phyloP scores from a whole-genome alignment of 768 basidiomycete genomes.

The Boletales sp. region DNA sequence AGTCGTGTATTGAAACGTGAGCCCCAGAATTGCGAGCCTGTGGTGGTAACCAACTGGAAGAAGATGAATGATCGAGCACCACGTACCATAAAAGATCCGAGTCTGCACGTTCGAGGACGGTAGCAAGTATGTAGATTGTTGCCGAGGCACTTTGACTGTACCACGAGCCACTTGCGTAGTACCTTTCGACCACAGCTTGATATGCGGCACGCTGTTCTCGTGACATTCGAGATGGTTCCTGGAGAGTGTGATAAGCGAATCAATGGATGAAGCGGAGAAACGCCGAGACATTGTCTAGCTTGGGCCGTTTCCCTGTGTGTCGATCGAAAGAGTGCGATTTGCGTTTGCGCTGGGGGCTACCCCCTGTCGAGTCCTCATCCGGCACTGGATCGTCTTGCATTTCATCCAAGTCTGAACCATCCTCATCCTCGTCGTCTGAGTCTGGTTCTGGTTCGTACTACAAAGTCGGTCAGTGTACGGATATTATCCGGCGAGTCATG shows the following conservation, averaged over 20 bases:
- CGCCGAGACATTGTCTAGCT: slow-evolving; percentile 43
- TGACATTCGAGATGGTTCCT: slow-evolving; percentile 58
- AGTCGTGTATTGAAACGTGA: slow-evolving; percentile 89
- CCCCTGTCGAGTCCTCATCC: slow-evolving; percentile 39
- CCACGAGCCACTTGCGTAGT: slow-evolving; percentile 83
- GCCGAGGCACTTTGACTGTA: slow-evolving; percentile 88
- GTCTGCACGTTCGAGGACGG: slow-evolving; percentile 86
- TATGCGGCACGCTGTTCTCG: slow-evolving; percentile 68
- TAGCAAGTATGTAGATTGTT: slow-evolving; percentile 86
- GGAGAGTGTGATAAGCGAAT: slow-evolving; percentile 4
- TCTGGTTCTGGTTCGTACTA: slow-evolving; percentile 79
- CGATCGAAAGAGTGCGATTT: slow-evolving; percentile 39
- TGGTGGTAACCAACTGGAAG: slow-evolving; percentile 1
- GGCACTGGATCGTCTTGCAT: slow-evolving; percentile 38
- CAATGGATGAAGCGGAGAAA: neutral
- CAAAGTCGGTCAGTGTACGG: slow-evolving; percentile 6
- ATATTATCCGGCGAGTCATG: neutral
- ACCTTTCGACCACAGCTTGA: slow-evolving; percentile 64
- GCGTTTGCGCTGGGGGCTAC: slow-evolving; percentile 46
- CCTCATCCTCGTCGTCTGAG: slow-evolving; percentile 36
- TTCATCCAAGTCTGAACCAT: slow-evolving; percentile 41
- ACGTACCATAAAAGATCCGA: slow-evolving; percentile 89
- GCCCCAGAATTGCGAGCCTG: slow-evolving; percentile 90
- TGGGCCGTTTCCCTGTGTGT: slow-evolving; percentile 53
- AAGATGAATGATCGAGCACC: neutral